These are phyloP conservation scores for Kazachstania sp. DNA, from an alignment of 1,139 yeast genomes.

Conservation along the genomic window DNA sequence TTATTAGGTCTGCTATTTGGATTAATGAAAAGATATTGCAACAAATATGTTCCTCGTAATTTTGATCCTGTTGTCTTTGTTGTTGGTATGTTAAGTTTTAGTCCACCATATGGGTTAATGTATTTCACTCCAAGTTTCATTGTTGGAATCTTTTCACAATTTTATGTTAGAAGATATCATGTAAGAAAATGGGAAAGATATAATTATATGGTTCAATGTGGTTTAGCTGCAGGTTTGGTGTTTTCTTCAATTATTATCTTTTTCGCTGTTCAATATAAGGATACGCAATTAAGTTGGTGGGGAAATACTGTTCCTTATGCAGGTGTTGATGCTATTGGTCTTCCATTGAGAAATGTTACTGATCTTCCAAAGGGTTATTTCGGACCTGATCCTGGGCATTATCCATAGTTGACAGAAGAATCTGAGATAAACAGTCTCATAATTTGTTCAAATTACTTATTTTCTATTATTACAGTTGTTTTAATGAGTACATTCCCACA, in stretches of 20 bases:
- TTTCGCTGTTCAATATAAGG: conserved; percentile 45
- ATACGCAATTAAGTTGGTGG: conserved; percentile 45
- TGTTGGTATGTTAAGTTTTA: conserved; percentile 38
- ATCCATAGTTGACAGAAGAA: conserved; percentile 24
- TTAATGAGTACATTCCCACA: no score
- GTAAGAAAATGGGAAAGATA: conserved; percentile 57
- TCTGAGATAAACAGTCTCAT: not conserved
- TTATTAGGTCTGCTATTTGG: conserved; percentile 40
- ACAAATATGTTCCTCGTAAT: conserved; percentile 29
- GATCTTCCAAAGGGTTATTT: conserved; percentile 39
- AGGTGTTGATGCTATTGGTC: conserved; percentile 38
- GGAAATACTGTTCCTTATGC: conserved; percentile 41
- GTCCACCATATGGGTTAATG: conserved; percentile 49
- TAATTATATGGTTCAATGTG: conserved; percentile 52
- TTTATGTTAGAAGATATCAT: conserved; percentile 41
- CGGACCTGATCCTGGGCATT: conserved; percentile 38
- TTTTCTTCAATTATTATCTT: conserved; percentile 47
- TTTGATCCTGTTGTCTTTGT: conserved; percentile 43
- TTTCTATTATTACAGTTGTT: no score
- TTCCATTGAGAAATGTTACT: conserved; percentile 18
- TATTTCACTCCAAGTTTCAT: conserved; percentile 47
- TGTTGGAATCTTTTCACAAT: conserved; percentile 45
- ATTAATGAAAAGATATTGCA: conserved; percentile 34
- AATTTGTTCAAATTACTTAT: not conserved
- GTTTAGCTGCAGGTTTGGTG: conserved; percentile 53